These are phyloP conservation scores for Coprinellus aureogranulatus DNA, from an alignment of 768 basidiomycete species.

Conservation along the genomic window DNA sequence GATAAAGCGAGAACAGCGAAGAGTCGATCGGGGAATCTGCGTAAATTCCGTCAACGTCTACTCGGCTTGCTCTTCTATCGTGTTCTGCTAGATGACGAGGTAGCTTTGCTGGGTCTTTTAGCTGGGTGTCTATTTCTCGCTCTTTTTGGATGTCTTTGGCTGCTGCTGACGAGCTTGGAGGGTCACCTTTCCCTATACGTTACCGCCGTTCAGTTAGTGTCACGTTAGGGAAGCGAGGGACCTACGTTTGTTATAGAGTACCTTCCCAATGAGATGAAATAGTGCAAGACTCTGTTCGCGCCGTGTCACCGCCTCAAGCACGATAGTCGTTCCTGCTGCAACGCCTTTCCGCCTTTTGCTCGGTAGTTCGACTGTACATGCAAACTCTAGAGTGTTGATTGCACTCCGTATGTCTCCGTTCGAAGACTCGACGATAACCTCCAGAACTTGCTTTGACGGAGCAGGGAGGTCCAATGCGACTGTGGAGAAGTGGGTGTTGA, in stretches of 20 bases:
- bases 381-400: constrained; percentile 90
- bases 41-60: constrained; percentile 76
- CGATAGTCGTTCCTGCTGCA: constrained; percentile 24
- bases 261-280: constrained; percentile 91
- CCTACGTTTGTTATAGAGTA: constrained; percentile 93
- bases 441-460: constrained; percentile 66
- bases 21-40: constrained; percentile 89
- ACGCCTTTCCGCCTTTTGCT: constrained; percentile 24
- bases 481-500: constrained; percentile 37
- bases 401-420: constrained; percentile 94
- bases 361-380: constrained; percentile 49
- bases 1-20: constrained; percentile 81
- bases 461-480: constrained; percentile 19
- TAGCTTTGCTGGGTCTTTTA: constrained; percentile 55
- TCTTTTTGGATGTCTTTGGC: constrained; percentile 65
- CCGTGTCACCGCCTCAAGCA: constrained; percentile 73
- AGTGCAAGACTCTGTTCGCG: constrained; percentile 83
- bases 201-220: constrained; percentile 4
- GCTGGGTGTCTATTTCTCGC: constrained; percentile 49
- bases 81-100: constrained; percentile 61
- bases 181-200: constrained; percentile 70
- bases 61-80: constrained; percentile 64
- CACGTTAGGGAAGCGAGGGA: constrained; percentile 1
- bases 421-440: constrained; percentile 72
- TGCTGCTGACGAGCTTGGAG: constrained; percentile 50